Conservation (phyloP, 2,329 filamentous ascomycete genomes). For the Scytalidium sp. region DNA sequence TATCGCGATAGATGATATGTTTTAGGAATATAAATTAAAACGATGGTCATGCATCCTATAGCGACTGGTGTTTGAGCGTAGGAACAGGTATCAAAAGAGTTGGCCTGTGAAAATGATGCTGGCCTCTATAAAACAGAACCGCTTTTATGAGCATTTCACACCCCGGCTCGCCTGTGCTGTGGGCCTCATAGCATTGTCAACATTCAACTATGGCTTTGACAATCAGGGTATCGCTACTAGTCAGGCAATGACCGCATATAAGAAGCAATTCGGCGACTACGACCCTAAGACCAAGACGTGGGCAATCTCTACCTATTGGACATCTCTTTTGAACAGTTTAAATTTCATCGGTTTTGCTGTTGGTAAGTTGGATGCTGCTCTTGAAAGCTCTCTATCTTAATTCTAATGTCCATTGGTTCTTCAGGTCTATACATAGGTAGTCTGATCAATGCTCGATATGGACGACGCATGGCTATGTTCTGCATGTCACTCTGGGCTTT, state of each 20-base stretch:
- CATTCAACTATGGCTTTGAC: slow-evolving; percentile 39
- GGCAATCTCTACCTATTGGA: slow-evolving; percentile 27
- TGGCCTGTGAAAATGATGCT: too few relatives aligned
- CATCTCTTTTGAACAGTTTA: slow-evolving; percentile 34
- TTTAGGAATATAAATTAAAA: too few relatives aligned
- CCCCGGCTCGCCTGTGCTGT: too few relatives aligned
- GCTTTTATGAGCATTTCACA: too few relatives aligned
- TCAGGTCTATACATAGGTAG: slow-evolving; percentile 26
- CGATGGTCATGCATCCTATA: too few relatives aligned
- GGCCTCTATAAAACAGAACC: too few relatives aligned
- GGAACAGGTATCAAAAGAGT: too few relatives aligned
- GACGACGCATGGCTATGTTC: slow-evolving; percentile 34
- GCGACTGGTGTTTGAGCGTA: too few relatives aligned
- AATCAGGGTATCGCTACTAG: slow-evolving; percentile 34
- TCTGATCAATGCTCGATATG: slow-evolving; percentile 26
- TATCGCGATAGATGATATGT: too few relatives aligned
- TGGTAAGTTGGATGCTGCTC: too few relatives aligned
- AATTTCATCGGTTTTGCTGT: slow-evolving; percentile 33
- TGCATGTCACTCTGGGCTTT: slow-evolving; percentile 34
- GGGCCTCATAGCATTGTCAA: slow-evolving; percentile 35
- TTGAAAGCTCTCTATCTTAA: too few relatives aligned
- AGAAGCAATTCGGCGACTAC: slow-evolving; percentile 30
- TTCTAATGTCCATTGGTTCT: too few relatives aligned
- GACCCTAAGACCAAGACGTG: slow-evolving; percentile 21
- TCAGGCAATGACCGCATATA: slow-evolving; percentile 35